Base-by-base conservation (phyloP, 75 land plant genomes). In the Pinus taeda region DNA sequence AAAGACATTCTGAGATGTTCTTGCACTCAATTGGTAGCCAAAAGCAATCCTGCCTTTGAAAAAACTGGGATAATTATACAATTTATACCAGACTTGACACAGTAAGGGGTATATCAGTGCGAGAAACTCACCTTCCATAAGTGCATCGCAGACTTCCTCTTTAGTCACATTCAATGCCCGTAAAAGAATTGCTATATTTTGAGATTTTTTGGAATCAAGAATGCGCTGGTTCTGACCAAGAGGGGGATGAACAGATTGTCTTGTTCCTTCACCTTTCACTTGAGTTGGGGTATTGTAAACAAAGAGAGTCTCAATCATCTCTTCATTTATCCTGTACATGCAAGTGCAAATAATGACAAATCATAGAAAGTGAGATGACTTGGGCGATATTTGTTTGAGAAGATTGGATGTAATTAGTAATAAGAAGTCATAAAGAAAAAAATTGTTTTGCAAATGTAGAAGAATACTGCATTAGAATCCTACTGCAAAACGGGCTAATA, bases 141-240 rank as follows among this genome's bases (percentile, higher is more conserved):
- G 64, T 42, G 88, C 87, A 42, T 81, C 87, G 55, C 83, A 76
- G 64, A 87, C 79, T 86, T 85, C 88, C 56, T 74, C 77, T 45
- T 74, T 85, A n/a, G 87, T 59, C 20, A 85, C 59, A 63, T 75
- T 81, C 13, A 81, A 62, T 2, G 88, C 88, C 59, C 88, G 87
- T 13, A 87, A 59, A 58, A 85, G 87, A 59, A 87, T 87, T 18
- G 88, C 79, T 36, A 87, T 81, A 29, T 85, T 87, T 36, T 87
- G 88, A 42, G 87, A 87, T 53, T 85, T 87, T 72, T 81, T 87
- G 26, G 87, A 57, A 77, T 87, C 88, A 26, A 87, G 72, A 71
- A 87, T 77, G 14, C 77, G 79, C 24, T 67, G 63, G 57, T 67
- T 73, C 78, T 72, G 69, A 26, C 75, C 20, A 39, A 63, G 74